A percentile compares a stretch with the other conserved stretches of the same genome.
Conservation (phyloP, 2,329 filamentous ascomycete genomes). For the Gaeumannomyces sp. region DNA sequence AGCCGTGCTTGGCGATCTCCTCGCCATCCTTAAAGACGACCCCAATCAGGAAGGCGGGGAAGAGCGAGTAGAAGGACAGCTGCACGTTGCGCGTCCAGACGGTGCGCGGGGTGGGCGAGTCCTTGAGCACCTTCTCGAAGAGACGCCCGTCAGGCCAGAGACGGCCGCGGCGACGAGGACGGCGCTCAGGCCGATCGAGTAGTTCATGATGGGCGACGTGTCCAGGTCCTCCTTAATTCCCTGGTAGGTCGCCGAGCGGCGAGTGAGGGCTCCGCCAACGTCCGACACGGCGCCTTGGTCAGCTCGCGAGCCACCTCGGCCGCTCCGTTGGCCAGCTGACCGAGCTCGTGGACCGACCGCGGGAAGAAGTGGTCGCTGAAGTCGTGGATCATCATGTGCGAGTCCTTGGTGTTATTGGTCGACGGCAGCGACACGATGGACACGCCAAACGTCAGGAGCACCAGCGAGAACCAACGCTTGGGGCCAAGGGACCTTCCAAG, state of each 20-base stretch:
- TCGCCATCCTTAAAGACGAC: slow-evolving; percentile 82
- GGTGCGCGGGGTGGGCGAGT: slow-evolving; percentile 67
- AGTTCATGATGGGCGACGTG: slow-evolving; percentile 57
- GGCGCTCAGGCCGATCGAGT: slow-evolving; percentile 69
- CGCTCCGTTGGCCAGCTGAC: slow-evolving; percentile 52
- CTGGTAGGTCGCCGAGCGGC: slow-evolving; percentile 82
- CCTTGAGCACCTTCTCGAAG: slow-evolving; percentile 87
- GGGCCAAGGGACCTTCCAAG: slow-evolving; percentile 63
- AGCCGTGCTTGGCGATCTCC: slow-evolving; percentile 75
- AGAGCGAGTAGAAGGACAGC: slow-evolving; percentile 87
- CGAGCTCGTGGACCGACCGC: slow-evolving; percentile 70
- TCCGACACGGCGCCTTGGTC: slow-evolving; percentile 39
- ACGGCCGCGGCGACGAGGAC: slow-evolving; percentile 72
- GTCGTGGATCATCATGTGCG: slow-evolving; percentile 56
- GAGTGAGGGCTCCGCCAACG: slow-evolving; percentile 39
- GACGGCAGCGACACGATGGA: slow-evolving; percentile 77
- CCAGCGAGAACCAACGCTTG: slow-evolving; percentile 73
- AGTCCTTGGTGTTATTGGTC: slow-evolving; percentile 43
- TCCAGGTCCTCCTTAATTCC: slow-evolving; percentile 68
- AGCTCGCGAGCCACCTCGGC: slow-evolving; percentile 44
- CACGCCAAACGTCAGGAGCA: slow-evolving; percentile 76
- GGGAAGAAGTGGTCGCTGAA: slow-evolving; percentile 66
- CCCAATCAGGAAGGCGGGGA: slow-evolving; percentile 80
- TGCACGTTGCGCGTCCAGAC: slow-evolving; percentile 96
- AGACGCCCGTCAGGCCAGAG: slow-evolving; percentile 79